Conservation (phyloP, 371 early-diverging fungal species). For the Haplosporangium sp. region DNA sequence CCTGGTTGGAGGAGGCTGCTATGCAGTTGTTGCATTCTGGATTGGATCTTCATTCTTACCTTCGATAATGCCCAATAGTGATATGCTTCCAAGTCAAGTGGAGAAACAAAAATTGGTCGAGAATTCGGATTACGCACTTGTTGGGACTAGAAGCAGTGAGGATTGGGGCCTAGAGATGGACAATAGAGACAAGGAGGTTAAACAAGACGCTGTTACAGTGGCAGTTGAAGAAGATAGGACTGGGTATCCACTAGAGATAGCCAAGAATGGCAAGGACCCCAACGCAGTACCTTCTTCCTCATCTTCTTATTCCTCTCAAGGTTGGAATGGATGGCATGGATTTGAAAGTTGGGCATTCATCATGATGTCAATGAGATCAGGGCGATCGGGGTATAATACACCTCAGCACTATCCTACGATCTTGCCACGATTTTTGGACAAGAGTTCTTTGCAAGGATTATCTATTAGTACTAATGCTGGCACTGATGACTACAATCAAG, state of each 20-base stretch:
- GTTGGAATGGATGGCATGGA: constrained; percentile 35
- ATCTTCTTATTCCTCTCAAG: not conserved
- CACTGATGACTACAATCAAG: not conserved
- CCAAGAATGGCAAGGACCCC: constrained; percentile 35
- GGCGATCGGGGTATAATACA: not conserved
- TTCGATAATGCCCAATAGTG: not conserved
- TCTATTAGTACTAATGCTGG: not conserved
- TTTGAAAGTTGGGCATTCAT: constrained; percentile 31
- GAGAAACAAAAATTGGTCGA: not conserved
- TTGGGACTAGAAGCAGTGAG: not conserved
- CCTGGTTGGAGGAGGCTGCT: constrained; percentile 77
- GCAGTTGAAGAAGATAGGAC: not conserved
- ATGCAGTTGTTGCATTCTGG: constrained; percentile 68
- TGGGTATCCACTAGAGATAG: constrained; percentile 1
- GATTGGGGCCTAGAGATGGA: not conserved
- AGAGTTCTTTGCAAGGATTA: not conserved
- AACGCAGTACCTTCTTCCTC: constrained; percentile 19
- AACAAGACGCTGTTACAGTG: not conserved
- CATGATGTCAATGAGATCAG: constrained; percentile 10
- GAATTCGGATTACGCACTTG: not conserved
- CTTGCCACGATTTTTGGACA: not conserved
- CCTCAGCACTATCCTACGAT: not conserved
- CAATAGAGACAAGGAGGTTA: constrained; percentile 1
- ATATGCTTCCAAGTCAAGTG: not conserved
- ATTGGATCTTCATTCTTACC: constrained; percentile 54